Evolutionary conservation across 2,329 filamentous ascomycete species (phyloP).

Genomic region (Acarospora socialis): DNA sequence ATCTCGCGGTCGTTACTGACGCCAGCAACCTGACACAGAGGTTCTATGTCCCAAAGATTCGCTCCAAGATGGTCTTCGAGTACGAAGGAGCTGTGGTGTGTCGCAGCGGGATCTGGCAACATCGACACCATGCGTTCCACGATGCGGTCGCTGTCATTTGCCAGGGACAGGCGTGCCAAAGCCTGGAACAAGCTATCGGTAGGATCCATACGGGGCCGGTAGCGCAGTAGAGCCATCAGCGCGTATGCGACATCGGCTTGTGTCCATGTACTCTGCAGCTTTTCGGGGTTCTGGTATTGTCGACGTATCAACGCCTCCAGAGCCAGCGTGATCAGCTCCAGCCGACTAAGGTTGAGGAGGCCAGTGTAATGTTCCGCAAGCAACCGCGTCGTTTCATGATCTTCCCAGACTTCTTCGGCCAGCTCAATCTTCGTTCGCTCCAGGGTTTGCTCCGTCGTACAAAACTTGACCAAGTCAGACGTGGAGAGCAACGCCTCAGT

Average conservation of each 20-base stretch:
- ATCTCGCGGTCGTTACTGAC: constrained; percentile 20
- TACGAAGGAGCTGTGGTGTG: constrained; percentile 12
- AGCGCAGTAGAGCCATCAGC: constrained; percentile 12
- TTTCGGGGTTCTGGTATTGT: too few species aligned
- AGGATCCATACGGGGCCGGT: constrained; percentile 16
- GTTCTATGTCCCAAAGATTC: constrained; percentile 22
- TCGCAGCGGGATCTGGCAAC: constrained; percentile 4
- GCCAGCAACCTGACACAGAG: constrained; percentile 20
- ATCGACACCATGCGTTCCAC: constrained; percentile 20
- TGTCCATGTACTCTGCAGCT: constrained; percentile 2
- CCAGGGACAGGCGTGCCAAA: constrained; percentile 20
- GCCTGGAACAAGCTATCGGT: constrained; percentile 19
- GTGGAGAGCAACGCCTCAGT: constrained; percentile 11
- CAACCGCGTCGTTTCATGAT: too few species aligned
- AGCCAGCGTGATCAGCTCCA: constrained; percentile 13
- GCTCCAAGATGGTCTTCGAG: constrained; percentile 17
- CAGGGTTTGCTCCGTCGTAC: constrained; percentile 4
- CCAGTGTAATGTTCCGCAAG: constrained; percentile 13
- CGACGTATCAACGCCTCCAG: constrained; percentile 9
- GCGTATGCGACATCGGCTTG: constrained; percentile 10
- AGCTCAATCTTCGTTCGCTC: constrained; percentile 8
- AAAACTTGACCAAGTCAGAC: constrained; percentile 11
- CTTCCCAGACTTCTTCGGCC: too few species aligned
- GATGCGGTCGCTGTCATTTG: constrained; percentile 21
- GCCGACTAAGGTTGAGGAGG: constrained; percentile 9